These are phyloP conservation scores for Vitellaria paradoxa DNA, from an alignment of 179 eudicot genomes.

Conservation along the genomic window DNA sequence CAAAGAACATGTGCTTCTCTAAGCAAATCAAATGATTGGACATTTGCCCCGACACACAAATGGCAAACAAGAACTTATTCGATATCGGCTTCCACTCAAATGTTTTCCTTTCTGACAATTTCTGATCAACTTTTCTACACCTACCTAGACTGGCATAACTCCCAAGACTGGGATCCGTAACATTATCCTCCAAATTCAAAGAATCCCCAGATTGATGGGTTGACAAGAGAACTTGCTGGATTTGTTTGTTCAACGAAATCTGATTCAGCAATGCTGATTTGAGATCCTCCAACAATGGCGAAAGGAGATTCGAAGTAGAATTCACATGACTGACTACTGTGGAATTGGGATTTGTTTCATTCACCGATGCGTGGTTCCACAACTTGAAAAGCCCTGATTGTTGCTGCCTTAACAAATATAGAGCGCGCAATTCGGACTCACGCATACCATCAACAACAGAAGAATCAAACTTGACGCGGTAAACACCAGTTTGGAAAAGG, in stretches of 20 bases:
- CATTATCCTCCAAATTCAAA: conserved; percentile 36
- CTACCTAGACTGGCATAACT: conserved; percentile 29
- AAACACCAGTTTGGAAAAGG: conserved; percentile 32
- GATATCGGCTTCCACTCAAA: conserved; percentile 82
- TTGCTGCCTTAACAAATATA: conserved; percentile 62
- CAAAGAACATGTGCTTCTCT: conserved; percentile 99
- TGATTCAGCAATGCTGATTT: conserved; percentile 49
- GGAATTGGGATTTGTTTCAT: conserved; percentile 16
- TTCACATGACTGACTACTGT: conserved; percentile 20
- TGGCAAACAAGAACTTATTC: conserved; percentile 72
- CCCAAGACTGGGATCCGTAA: conserved; percentile 31
- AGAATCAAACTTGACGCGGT: conserved; percentile 23
- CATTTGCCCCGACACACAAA: conserved; percentile 92
- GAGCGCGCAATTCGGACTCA: conserved; percentile 60
- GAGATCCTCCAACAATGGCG: conserved; percentile 31
- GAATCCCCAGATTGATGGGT: conserved; percentile 41
- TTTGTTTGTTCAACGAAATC: conserved; percentile 61
- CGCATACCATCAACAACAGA: conserved; percentile 49
- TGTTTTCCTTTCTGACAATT: conserved; percentile 50
- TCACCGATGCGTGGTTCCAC: conserved; percentile 28
- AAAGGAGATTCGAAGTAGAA: conserved; percentile 21
- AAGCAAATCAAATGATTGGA: conserved; percentile 94
- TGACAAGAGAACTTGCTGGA: conserved; percentile 67
- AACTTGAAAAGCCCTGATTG: conserved; percentile 58
- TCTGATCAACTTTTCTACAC: conserved; percentile 65